Base-by-base conservation (phyloP, 2,329 filamentous ascomycete species). In the Botryosphaeria agaves region DNA sequence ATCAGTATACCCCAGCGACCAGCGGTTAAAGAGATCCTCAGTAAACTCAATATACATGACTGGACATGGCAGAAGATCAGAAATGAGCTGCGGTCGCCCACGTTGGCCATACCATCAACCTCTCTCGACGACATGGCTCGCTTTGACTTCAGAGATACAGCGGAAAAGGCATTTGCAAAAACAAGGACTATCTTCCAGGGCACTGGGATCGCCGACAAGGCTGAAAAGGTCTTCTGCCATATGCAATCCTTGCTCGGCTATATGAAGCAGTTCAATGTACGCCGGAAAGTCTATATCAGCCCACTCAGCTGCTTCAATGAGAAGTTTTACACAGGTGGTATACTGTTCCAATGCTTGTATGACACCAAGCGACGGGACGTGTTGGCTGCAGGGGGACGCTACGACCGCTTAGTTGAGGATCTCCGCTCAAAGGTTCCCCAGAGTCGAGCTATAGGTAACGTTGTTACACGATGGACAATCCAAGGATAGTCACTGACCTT, bases 331-430 rank as follows among this genome's bases (percentile, higher is more conserved):
- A 62, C 70, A 12, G 78, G 79, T 1, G 85, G 85, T 5, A 63
- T 95, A 17, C 61, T 95, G 26, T 95, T 98, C 48, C 81, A 91
- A 36, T 94, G 84, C 44, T 58, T 94, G 2, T 83, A 85, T 38
- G 87, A 95, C 48, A 75, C 70, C 37, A 91, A 83, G 48, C 69
- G 76, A 36, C 60, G 62, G 41, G 78, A 89, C 41, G 81, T 95
- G 0, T 83, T 95, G 45, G 89, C 87, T 5, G 89, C 85, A 18
- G 89, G 91, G 30, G 89, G 89, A 2, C 72, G 89, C 29, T 98
- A 98, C 48, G 91, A 98, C 49, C 72, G 73, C 28, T 59, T 98
- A 14, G 87, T 98, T 39, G 74, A 75, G 47, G 80, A 91, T 36
- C 80, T 91, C 45, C 70, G 76, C 6, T 79, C 80, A 4, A 76